These are phyloP conservation scores for Debaryomyces udenii DNA, from an alignment of 1,139 yeast species.

Conservation along the genomic window DNA sequence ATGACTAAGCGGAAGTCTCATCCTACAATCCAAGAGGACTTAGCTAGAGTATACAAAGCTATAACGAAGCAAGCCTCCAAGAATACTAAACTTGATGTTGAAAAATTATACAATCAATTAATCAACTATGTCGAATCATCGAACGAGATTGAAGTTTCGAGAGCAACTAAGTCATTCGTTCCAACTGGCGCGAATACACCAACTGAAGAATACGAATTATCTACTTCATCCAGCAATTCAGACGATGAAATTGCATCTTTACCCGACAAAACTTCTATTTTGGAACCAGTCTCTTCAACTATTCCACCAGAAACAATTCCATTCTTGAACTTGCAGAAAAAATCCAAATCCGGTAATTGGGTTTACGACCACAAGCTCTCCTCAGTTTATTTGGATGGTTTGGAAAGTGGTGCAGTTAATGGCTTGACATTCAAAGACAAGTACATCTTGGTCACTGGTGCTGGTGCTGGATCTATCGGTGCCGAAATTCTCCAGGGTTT, in stretches of 20 bases:
- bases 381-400: conserved; percentile 79
- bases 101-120: conserved; percentile 76
- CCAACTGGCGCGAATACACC: conserved; percentile 39
- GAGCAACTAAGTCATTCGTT: conserved; percentile 45
- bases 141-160: conserved; percentile 60
- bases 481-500: conserved; percentile 95
- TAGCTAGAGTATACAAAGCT: conserved; percentile 81
- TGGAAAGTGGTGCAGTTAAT: conserved; percentile 89
- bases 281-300: conserved; percentile 72
- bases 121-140: conserved; percentile 71
- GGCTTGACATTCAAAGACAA: conserved; percentile 91
- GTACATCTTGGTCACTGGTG: conserved; percentile 92
- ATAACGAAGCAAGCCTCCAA: conserved; percentile 70
- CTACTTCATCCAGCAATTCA: conserved; percentile 31
- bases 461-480: conserved; percentile 98
- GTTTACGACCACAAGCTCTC: conserved; percentile 79
- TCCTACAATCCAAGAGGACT: conserved; percentile 82
- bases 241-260: conserved; percentile 82
- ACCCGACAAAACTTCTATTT: conserved; percentile 68
- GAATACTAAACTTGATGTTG: conserved; percentile 73
- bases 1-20: conserved; percentile 62
- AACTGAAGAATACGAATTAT: conserved; percentile 52
- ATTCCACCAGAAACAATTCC: conserved; percentile 89
- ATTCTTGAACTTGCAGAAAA: conserved; percentile 87
- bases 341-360: conserved; percentile 73